phyloP scores from a whole-genome alignment of 2,329 filamentous ascomycete species.

The Colletotrichum tropicale region DNA sequence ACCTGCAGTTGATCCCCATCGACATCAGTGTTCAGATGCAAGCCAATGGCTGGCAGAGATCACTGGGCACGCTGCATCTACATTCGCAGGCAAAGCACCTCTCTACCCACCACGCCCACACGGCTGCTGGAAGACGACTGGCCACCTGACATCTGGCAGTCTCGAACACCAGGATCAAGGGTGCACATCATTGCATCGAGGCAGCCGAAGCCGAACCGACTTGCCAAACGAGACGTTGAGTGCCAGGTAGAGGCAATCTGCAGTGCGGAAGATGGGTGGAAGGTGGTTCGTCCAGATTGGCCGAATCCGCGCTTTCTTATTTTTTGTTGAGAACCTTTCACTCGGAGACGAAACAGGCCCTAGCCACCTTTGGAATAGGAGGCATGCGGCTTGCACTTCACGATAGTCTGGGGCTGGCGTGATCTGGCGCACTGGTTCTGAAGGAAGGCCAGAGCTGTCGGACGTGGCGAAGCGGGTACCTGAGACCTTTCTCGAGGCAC shows the following conservation, averaged over 20 bases:
- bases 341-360: conserved; percentile 12
- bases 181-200: background rate
- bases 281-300: background rate
- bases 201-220: background rate
- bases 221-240: background rate
- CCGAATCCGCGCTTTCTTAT: background rate
- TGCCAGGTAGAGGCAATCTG: background rate
- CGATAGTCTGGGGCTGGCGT: conserved; percentile 12
- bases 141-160: background rate
- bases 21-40: background rate
- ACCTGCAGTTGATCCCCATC: conserved; percentile 5
- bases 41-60: background rate
- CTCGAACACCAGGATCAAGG: conserved; percentile 7
- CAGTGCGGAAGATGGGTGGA: background rate
- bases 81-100: background rate
- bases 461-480: conserved; percentile 14
- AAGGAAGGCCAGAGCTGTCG: background rate
- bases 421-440: background rate
- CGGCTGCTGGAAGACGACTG: background rate
- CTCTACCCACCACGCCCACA: background rate
- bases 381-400: conserved; percentile 8
- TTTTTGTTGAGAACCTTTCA: conserved; percentile 17
- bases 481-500: conserved; percentile 12
- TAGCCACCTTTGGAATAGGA: conserved; percentile 11
- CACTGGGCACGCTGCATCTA: background rate